These are phyloP conservation scores for Delonix regia DNA, from an alignment of 306 rosid species.

Conservation along the genomic window DNA sequence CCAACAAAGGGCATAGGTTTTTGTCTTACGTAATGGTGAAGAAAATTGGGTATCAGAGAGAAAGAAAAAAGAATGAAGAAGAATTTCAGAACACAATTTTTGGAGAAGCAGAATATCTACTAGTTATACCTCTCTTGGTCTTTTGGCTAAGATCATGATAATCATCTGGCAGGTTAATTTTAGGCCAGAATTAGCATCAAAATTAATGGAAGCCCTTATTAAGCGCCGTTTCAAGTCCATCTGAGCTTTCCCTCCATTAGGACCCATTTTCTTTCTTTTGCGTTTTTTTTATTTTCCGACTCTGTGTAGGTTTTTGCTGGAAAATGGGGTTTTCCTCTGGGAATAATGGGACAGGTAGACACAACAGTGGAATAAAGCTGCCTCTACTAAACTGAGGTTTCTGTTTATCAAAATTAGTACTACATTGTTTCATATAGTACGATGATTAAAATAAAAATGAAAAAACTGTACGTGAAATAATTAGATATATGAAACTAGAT, in stretches of 20 bases:
- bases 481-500: too few relatives aligned
- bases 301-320: background rate
- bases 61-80: background rate
- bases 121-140: background rate
- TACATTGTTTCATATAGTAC: too few relatives aligned
- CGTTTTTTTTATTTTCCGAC: background rate
- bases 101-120: background rate
- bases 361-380: too few relatives aligned
- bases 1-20: conserved; percentile 26
- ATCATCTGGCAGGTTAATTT: background rate
- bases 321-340: background rate
- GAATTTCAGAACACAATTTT: background rate
- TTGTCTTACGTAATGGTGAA: conserved; percentile 47
- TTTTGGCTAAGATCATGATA: background rate
- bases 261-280: background rate
- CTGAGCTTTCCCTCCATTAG: conserved; percentile 25
- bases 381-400: too few relatives aligned
- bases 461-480: too few relatives aligned
- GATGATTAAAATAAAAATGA: too few relatives aligned
- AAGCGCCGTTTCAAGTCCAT: background rate
- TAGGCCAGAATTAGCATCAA: background rate
- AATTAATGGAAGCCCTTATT: conserved; percentile 34
- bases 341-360: background rate
- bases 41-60: background rate
- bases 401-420: too few relatives aligned